Percentiles rank a stretch among this genome's conserved stretches.
These are phyloP conservation scores for Suillus placidus DNA, from an alignment of 768 basidiomycete genomes.

Conservation along the genomic window DNA sequence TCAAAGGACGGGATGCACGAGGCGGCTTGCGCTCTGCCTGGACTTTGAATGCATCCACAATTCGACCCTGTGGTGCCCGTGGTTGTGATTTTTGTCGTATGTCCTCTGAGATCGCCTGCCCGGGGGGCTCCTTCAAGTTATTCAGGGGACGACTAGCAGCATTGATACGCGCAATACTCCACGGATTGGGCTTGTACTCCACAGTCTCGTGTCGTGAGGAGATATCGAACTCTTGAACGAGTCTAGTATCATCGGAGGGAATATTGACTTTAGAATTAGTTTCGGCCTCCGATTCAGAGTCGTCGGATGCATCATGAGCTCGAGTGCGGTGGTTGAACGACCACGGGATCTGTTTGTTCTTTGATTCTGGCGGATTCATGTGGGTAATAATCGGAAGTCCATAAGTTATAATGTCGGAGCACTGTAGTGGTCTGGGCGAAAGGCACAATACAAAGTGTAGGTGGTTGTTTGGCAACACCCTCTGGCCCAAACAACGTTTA, in stretches of 20 bases:
- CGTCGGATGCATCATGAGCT: constrained; percentile 16
- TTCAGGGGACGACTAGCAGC: constrained; percentile 53
- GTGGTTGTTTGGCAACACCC: constrained; percentile 5
- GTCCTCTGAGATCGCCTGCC: background rate
- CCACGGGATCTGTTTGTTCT: constrained; percentile 21
- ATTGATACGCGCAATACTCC: constrained; percentile 80
- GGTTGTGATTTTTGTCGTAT: constrained; percentile 9
- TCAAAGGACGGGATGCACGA: background rate
- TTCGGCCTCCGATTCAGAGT: constrained; percentile 25
- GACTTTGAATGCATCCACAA: constrained; percentile 51
- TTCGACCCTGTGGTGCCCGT: constrained; percentile 32
- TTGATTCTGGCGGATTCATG: background rate
- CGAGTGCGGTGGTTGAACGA: constrained; percentile 29
- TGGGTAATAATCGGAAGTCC: background rate
- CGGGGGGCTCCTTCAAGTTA: constrained; percentile 4
- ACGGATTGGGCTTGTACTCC: constrained; percentile 74
- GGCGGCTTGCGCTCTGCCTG: constrained; percentile 32
- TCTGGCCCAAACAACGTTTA: constrained; percentile 5
- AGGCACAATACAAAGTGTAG: background rate
- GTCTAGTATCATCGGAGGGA: constrained; percentile 27
- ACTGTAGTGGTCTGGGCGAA: background rate
- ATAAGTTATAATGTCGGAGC: background rate
- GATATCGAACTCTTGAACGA: constrained; percentile 59
- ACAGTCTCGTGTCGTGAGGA: constrained; percentile 62
- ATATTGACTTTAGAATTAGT: constrained; percentile 5